Base-by-base conservation (phyloP, 2,329 filamentous ascomycete genomes). In the Mycogone perniciosa region DNA sequence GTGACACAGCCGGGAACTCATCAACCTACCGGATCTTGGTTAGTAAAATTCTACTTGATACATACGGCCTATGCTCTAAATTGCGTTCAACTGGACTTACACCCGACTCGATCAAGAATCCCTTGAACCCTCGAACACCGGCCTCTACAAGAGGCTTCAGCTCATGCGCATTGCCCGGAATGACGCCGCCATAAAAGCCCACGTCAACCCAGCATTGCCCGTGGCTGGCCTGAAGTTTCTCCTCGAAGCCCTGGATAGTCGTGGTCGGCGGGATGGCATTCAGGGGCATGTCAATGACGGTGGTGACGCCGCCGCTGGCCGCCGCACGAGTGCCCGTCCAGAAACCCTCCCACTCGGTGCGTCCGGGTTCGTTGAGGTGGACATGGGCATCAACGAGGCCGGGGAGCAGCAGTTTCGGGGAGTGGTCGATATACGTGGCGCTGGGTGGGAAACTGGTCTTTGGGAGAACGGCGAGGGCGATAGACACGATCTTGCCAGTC, bases 291-390 rank as follows among this genome's bases (percentile, higher is more conserved):
- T 97, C 93, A 62, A 99, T 76, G 7, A 99, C 90, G 0, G 93
- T 97, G 4, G 93, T 99, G 29, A 97, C 93, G 61, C 93, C 93
- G 38, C 93, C 93, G 60, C 92, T 95, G 8, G 93, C 93, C 4
- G 93, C 93, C 33, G 93, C 93, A 60, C 88, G 81, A 27, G 93
- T 97, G 44, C 93, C 93, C 1, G 91, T 96, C 75, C 86, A 88
- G 75, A 99, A 99, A 8, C 93, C 93, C 66, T 99, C 93, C 93
- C 93, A 97, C 79, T 96, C 92, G 47, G 92, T 96, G 51, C 93
- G 82, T 39, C 93, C 93, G 0, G 93, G 93, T 72, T 99, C 93
- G 64, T 97, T 97, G 60, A 97, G 81, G 72, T 99, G 93, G 35
- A 99, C 93, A 67, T 99, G 93, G 34, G 93, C 92, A 67, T 99